phyloP scores from a whole-genome alignment of 805 yeast genomes.

The Pichia pseudocactophila region DNA sequence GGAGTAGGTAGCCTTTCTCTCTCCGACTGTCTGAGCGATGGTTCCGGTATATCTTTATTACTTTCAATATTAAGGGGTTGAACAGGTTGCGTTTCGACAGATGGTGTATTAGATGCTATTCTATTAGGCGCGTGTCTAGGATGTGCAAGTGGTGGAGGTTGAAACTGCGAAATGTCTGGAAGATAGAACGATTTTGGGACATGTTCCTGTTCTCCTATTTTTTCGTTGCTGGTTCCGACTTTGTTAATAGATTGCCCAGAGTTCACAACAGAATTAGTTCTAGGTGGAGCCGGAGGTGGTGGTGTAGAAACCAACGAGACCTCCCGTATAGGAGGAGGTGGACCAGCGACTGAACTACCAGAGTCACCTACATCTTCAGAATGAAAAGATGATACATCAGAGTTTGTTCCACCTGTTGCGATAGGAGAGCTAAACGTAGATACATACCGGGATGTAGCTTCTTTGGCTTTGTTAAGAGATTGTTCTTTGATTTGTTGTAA shows the following conservation, averaged over 20 bases:
- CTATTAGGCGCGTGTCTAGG: background rate
- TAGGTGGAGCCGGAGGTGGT: background rate
- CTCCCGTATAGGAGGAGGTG: background rate
- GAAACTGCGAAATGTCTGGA: slow-evolving; percentile 21
- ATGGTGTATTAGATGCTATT: too few species aligned
- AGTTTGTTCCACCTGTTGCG: slow-evolving; percentile 5
- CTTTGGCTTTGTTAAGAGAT: slow-evolving; percentile 21
- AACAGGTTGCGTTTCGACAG: too few species aligned
- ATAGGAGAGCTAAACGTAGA: slow-evolving; percentile 4
- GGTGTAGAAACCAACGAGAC: background rate
- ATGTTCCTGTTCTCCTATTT: background rate
- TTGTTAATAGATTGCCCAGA: background rate
- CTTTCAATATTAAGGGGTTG: too few species aligned
- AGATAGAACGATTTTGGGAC: slow-evolving; percentile 17
- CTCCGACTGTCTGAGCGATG: background rate
- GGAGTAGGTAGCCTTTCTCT: background rate
- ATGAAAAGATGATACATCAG: too few species aligned
- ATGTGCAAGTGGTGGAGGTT: slow-evolving; percentile 22
- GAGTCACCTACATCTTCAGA: background rate
- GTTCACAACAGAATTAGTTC: background rate
- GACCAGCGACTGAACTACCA: background rate
- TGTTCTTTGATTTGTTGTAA: slow-evolving; percentile 23
- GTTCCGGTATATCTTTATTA: background rate
- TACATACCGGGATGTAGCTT: slow-evolving; percentile 1
- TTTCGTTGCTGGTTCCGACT: background rate